Percentiles rank a stretch among this genome's conserved stretches.
phyloP scores from a whole-genome alignment of 2,329 filamentous ascomycete genomes.

The Metarhizium humberi region DNA sequence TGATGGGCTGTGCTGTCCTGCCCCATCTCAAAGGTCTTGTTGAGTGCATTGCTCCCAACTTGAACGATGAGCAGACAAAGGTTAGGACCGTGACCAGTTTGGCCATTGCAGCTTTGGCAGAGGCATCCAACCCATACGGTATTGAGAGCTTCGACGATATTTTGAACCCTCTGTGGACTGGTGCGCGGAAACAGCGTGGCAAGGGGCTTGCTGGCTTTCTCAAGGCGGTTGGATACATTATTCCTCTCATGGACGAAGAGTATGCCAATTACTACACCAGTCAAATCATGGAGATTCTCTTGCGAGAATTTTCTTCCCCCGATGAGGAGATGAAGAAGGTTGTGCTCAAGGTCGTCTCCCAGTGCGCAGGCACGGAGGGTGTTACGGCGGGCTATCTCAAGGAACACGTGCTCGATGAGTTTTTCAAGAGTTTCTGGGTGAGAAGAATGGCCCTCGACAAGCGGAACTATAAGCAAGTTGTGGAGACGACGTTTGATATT shows the following conservation, averaged over 20 bases:
- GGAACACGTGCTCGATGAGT: conserved; percentile 88
- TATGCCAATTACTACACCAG: conserved; percentile 98
- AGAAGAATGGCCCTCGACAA: conserved; percentile 94
- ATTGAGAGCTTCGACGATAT: conserved; percentile 99
- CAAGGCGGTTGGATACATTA: conserved; percentile 96
- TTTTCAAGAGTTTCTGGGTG: conserved; percentile 99
- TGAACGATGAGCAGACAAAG: conserved; percentile 97
- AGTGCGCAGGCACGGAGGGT: conserved; percentile 88
- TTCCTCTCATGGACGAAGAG: conserved; percentile 98
- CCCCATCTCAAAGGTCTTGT: conserved; percentile 94
- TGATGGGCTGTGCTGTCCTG: conserved; percentile 95
- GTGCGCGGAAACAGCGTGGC: conserved; percentile 88
- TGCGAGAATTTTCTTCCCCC: conserved; percentile 91
- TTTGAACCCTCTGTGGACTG: conserved; percentile 93
- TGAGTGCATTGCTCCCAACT: conserved; percentile 89
- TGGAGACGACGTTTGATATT: conserved; percentile 94
- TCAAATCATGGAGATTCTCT: conserved; percentile 97
- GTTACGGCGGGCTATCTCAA: conserved; percentile 93
- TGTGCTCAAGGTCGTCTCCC: conserved; percentile 91
- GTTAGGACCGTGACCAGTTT: conserved; percentile 93
- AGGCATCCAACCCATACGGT: conserved; percentile 95
- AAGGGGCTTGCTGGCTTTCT: conserved; percentile 93
- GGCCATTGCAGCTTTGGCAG: conserved; percentile 87
- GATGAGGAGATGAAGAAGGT: conserved; percentile 99
- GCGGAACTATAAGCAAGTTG: conserved; percentile 94